Conservation (phyloP, 495 filamentous ascomycete genomes). For the Pyronema omphalodes region DNA sequence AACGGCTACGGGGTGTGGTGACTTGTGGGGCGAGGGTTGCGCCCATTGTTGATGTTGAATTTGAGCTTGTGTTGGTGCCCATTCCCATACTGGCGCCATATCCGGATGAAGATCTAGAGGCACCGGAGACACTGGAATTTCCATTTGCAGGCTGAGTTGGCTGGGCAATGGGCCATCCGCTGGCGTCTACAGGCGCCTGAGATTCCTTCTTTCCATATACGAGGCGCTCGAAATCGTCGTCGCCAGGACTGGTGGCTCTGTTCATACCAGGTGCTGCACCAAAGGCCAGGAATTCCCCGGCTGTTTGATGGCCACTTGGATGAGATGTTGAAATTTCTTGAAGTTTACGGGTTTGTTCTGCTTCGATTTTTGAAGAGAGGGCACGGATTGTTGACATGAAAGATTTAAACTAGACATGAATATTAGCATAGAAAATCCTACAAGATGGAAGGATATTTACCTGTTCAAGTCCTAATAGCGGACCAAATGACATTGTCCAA, state of each 20-base stretch:
- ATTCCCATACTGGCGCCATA: no score
- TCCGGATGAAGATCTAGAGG: no score
- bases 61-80: no score
- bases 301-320: slow-evolving; percentile 6
- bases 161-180: background rate
- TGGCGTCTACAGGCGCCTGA: background rate
- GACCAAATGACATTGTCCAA: slow-evolving; percentile 84
- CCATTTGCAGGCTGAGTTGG: no score
- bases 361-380: slow-evolving; percentile 61
- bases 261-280: slow-evolving; percentile 28
- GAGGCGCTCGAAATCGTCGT: slow-evolving; percentile 61
- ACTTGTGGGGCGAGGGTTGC: no score
- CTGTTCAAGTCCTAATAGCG: slow-evolving; percentile 59
- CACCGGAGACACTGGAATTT: no score
- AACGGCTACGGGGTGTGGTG: no score
- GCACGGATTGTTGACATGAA: slow-evolving; percentile 78
- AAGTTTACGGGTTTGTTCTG: slow-evolving; percentile 71
- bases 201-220: slow-evolving; percentile 47
- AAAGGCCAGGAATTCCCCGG: slow-evolving; percentile 44
- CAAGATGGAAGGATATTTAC: slow-evolving; percentile 1
- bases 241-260: background rate
- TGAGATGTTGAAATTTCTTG: slow-evolving; percentile 48
- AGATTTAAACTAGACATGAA: slow-evolving; percentile 43
- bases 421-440: background rate
- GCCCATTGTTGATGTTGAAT: background rate